Percentiles rank a stretch among this genome's conserved stretches.
Conservation (phyloP, 768 basidiomycete species). For the Pseudohyphozyma bogoriensis region DNA sequence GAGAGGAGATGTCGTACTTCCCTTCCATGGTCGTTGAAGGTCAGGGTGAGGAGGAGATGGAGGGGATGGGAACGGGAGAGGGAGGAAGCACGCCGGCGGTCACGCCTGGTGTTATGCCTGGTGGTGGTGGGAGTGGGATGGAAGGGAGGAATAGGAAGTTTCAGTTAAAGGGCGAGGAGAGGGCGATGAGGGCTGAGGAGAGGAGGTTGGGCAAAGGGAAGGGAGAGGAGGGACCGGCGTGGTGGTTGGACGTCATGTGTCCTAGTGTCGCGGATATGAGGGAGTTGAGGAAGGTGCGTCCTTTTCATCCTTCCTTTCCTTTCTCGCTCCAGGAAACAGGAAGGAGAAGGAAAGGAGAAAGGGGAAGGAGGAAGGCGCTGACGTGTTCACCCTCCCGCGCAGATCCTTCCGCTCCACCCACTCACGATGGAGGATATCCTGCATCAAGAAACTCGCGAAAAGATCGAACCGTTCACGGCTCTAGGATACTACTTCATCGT, state of each 20-base stretch:
- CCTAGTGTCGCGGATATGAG: slow-evolving; percentile 82
- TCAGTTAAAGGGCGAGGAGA: slow-evolving; percentile 19
- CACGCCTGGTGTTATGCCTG: neutral
- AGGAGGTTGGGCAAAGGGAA: slow-evolving; percentile 16
- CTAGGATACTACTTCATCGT: slow-evolving; percentile 88
- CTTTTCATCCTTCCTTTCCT: neutral
- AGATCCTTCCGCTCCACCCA: slow-evolving; percentile 82
- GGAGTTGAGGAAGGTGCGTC: slow-evolving; percentile 64
- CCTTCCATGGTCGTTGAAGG: slow-evolving; percentile 1
- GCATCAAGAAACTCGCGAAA: slow-evolving; percentile 82
- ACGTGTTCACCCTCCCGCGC: neutral
- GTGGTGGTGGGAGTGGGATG: neutral
- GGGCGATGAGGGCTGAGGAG: slow-evolving; percentile 20
- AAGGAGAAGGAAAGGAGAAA: no score
- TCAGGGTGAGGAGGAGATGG: neutral
- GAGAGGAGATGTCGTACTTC: slow-evolving; percentile 17
- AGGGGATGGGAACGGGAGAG: neutral
- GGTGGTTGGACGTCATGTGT: slow-evolving; percentile 85
- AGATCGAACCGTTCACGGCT: slow-evolving; percentile 70
- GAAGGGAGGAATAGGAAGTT: neutral
- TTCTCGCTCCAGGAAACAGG: no score
- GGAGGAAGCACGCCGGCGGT: neutral
- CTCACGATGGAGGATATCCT: slow-evolving; percentile 87
- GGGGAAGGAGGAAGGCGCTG: neutral
- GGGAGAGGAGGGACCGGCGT: slow-evolving; percentile 45